Evolutionary conservation across 352 stramenopile genomes (phyloP).

Genomic region (Globisporangium perplexum): DNA sequence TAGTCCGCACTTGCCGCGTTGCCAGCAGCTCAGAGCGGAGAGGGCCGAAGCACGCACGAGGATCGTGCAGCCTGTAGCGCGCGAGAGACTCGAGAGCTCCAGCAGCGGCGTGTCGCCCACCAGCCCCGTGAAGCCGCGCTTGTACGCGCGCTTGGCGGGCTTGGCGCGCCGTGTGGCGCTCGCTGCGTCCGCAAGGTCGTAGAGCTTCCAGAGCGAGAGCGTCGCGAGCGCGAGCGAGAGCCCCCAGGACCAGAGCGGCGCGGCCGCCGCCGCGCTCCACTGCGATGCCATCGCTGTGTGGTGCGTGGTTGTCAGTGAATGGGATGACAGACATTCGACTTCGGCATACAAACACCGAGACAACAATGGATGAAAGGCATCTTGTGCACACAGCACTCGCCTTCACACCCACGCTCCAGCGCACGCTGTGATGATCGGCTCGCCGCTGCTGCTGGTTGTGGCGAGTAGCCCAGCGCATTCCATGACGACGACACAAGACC

Average conservation of each 20-base stretch:
- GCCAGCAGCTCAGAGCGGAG: neutral
- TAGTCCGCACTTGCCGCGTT: neutral
- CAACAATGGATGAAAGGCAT: no score
- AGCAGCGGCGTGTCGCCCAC: slow-evolving; percentile 94
- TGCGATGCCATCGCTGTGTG: neutral
- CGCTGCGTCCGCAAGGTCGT: slow-evolving; percentile 31
- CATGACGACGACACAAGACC: neutral
- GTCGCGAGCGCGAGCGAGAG: slow-evolving; percentile 52
- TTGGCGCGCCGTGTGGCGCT: slow-evolving; percentile 18
- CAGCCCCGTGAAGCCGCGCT: slow-evolving; percentile 76
- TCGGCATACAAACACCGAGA: neutral
- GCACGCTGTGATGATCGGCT: no score
- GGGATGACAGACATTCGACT: slow-evolving; percentile 6
- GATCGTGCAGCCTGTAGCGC: slow-evolving; percentile 87
- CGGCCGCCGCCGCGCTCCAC: slow-evolving; percentile 34
- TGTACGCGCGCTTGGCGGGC: slow-evolving; percentile 13
- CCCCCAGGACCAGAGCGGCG: slow-evolving; percentile 42
- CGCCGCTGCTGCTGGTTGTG: neutral
- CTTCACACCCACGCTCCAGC: no score
- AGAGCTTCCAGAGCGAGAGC: slow-evolving; percentile 65
- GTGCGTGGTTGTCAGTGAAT: neutral
- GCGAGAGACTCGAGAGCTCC: slow-evolving; percentile 85
- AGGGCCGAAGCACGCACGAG: slow-evolving; percentile 33
- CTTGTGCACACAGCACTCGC: no score
- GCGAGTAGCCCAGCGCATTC: no score